Evolutionary conservation across 768 basidiomycete species (phyloP), one percentile per base, ranked within the genome.

Genomic region (Pisolithus albus): DNA sequence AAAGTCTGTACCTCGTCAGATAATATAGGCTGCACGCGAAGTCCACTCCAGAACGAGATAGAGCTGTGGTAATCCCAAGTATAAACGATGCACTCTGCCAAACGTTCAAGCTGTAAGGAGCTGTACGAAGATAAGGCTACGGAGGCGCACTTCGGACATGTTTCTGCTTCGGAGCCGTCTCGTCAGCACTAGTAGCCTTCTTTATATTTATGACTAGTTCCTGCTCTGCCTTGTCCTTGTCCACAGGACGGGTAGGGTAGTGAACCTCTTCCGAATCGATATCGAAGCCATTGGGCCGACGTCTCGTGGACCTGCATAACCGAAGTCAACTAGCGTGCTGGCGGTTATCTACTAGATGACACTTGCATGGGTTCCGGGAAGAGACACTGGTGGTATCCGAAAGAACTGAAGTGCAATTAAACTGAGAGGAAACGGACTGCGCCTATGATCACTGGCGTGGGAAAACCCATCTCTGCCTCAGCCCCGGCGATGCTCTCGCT

Each of bases 1-100:
- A 98, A 99, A 0, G 96, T 95, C 71, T 96, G 93, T 0, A 98
- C 83, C 73, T 99, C 96, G 68, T 99, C 96, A 4, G 93, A 83
- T 24, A 99, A 73, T 61, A 99, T 96, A 39, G 96, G 96, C 57
- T 97, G 95, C 2, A 98, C 96, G 28, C 96, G 80, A 7, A 99
- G 77, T 26, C 92, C 92, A 60, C 91, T 92, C 96, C 96, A 99
- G 67, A 98, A 97, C 6, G 94, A 94, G 60, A 91, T 84, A 34
- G 94, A 97, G 18, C 93, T 89, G 62, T 97, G 94, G 63, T 98
- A 98, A 69, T 99, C 96, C 94, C 94, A 97, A 7, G 96, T 98
- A 69, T 93, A 99, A 23, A 98, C 91, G 66, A 99, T 97, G 62
- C 89, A 92, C 75, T 97, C 95, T 98, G 67, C 9, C 8, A 30